phyloP scores from a whole-genome alignment of 106 monocot genomes.

The Narthecium ossifragum region DNA sequence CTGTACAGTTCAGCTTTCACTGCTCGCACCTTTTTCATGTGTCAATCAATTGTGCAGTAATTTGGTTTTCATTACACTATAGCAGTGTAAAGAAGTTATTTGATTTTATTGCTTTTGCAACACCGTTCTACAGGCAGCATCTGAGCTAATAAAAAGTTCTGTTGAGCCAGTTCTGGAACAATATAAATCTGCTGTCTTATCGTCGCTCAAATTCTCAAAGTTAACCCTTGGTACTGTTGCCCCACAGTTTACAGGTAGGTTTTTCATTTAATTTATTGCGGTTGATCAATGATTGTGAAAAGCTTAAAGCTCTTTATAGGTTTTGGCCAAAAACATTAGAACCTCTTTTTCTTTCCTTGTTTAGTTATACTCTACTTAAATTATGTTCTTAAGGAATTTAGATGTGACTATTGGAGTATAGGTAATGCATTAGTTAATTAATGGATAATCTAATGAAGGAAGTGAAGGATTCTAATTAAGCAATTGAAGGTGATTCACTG shows the following conservation, averaged over 20 bases:
- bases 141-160: slow-evolving; percentile 80
- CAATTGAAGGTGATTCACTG: too few species aligned
- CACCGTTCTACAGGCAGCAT: slow-evolving; percentile 71
- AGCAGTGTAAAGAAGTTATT: background rate
- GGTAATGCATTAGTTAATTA: too few species aligned
- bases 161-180: slow-evolving; percentile 90
- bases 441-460: too few species aligned
- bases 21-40: background rate
- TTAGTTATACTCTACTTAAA: too few species aligned
- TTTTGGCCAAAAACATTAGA: too few species aligned
- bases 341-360: too few species aligned
- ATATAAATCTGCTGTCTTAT: slow-evolving; percentile 61
- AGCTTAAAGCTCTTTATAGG: too few species aligned
- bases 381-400: too few species aligned
- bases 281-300: background rate
- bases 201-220: slow-evolving; percentile 85
- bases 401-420: too few species aligned
- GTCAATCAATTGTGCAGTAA: background rate
- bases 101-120: slow-evolving; percentile 10
- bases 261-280: background rate
- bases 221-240: slow-evolving; percentile 95
- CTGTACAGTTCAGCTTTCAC: background rate
- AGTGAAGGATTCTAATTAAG: too few species aligned
- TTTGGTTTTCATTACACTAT: background rate
- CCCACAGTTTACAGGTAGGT: slow-evolving; percentile 92